Evolutionary conservation across 768 basidiomycete genomes (phyloP).

Genomic region (Phlebiopsis flavidoalba): DNA sequence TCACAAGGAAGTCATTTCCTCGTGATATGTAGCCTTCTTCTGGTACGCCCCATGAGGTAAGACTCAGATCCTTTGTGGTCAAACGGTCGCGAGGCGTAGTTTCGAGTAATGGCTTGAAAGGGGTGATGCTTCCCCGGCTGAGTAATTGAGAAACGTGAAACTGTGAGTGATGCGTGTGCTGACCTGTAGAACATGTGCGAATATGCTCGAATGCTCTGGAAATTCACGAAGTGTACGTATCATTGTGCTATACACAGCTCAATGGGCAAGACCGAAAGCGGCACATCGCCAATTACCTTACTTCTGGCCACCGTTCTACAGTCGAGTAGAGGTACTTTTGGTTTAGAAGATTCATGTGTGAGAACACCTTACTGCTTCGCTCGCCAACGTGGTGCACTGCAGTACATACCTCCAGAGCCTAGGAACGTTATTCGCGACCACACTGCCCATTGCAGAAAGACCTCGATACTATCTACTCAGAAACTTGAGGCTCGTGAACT

Average conservation of each 20-base stretch:
- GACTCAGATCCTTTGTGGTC: slow-evolving; percentile 92
- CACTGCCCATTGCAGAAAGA: slow-evolving; percentile 94
- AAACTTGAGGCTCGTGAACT: slow-evolving; percentile 96
- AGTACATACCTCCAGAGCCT: slow-evolving; percentile 88
- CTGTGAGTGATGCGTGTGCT: too few species aligned
- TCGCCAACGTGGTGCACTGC: slow-evolving; percentile 87
- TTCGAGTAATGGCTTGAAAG: slow-evolving; percentile 91
- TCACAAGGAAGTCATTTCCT: slow-evolving; percentile 99
- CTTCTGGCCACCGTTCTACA: slow-evolving; percentile 67
- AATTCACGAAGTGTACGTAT: slow-evolving; percentile 93
- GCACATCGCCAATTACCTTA: slow-evolving; percentile 97
- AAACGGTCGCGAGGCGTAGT: slow-evolving; percentile 87
- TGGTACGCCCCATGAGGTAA: slow-evolving; percentile 92
- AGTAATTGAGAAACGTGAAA: slow-evolving; percentile 90
- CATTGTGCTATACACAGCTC: slow-evolving; percentile 99
- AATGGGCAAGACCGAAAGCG: slow-evolving; percentile 94
- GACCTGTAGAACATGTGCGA: too few species aligned
- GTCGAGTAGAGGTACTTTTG: background rate
- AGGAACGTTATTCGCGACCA: slow-evolving; percentile 96
- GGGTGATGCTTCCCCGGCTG: slow-evolving; percentile 64
- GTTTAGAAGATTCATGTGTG: background rate
- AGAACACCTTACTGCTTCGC: slow-evolving; percentile 60
- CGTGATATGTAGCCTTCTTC: slow-evolving; percentile 60
- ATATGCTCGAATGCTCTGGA: slow-evolving; percentile 98
- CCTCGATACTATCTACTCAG: slow-evolving; percentile 98